phyloP scores from a whole-genome alignment of 208 protist genomes.

The Leishmania gerbilli region DNA sequence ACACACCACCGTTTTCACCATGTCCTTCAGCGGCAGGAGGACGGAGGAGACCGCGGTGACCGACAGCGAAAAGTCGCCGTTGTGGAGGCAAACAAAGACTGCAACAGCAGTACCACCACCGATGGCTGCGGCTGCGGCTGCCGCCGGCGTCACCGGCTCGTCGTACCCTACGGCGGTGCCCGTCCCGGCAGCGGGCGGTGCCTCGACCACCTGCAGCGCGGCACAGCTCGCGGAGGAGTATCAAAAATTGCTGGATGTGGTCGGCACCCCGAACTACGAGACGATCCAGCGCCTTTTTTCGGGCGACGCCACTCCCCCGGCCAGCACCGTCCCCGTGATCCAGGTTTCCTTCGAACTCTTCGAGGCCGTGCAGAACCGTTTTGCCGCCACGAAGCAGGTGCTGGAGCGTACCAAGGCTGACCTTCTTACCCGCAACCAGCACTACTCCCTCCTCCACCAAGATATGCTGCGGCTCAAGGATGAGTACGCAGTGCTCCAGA shows the following conservation, averaged over 20 bases:
- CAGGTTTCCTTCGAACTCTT: conserved; percentile 88
- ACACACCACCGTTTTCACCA: neutral
- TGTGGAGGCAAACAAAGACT: neutral
- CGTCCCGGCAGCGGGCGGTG: neutral
- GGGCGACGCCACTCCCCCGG: conserved; percentile 43
- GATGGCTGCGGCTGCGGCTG: neutral
- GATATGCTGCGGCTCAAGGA: conserved; percentile 53
- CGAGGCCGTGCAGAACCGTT: conserved; percentile 82
- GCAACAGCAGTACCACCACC: neutral
- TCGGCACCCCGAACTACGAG: conserved; percentile 67
- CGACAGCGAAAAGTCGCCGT: neutral
- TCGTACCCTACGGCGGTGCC: neutral
- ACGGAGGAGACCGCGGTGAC: neutral
- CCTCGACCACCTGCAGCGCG: neutral
- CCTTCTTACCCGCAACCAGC: conserved; percentile 66
- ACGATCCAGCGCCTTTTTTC: conserved; percentile 64
- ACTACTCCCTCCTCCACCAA: conserved; percentile 54
- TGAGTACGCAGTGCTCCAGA: conserved; percentile 51
- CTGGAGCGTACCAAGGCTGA: conserved; percentile 75
- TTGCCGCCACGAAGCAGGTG: conserved; percentile 67
- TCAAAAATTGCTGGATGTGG: conserved; percentile 61
- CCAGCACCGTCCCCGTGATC: conserved; percentile 65
- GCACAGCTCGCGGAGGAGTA: conserved; percentile 49
- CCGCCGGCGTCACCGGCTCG: neutral
- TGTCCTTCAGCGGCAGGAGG: neutral